Evolutionary conservation across 2,329 filamentous ascomycete genomes (phyloP).

Genomic region (Aspergillus pseudoviridinutans): DNA sequence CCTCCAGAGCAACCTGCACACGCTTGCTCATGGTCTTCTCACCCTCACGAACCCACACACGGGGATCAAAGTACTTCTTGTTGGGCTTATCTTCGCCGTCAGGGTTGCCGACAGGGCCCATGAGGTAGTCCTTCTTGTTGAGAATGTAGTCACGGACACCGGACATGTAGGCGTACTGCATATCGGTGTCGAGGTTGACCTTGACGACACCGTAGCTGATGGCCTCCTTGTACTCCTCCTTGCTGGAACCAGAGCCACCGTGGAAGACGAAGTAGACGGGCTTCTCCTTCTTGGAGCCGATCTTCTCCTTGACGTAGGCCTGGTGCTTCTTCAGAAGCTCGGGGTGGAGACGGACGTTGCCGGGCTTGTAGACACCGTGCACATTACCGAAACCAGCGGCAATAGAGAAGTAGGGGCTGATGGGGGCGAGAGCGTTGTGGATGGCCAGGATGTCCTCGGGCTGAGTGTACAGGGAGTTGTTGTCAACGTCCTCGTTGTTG

Average conservation of each 20-base stretch:
- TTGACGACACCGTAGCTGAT: slow-evolving; percentile 95
- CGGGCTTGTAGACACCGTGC: slow-evolving; percentile 97
- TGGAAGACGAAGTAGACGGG: slow-evolving; percentile 99
- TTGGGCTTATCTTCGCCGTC: slow-evolving; percentile 97
- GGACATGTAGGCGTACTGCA: slow-evolving; percentile 89
- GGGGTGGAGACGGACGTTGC: slow-evolving; percentile 94
- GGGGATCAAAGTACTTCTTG: slow-evolving; percentile 92
- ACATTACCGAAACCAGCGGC: slow-evolving; percentile 98
- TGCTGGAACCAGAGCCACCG: slow-evolving; percentile 87
- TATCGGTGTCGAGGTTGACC: slow-evolving; percentile 98
- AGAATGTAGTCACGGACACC: slow-evolving; percentile 94
- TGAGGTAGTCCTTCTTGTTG: slow-evolving; percentile 92
- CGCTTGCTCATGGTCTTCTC: slow-evolving; percentile 94
- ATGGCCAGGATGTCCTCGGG: slow-evolving; percentile 93
- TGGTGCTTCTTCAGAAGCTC: slow-evolving; percentile 98
- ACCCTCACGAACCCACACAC: slow-evolving; percentile 88
- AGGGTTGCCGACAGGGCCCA: slow-evolving; percentile 85
- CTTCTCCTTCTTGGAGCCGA: slow-evolving; percentile 69
- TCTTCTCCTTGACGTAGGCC: slow-evolving; percentile 79
- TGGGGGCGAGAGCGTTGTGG: slow-evolving; percentile 76
- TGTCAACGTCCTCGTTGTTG: slow-evolving; percentile 97
- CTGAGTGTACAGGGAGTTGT: slow-evolving; percentile 95
- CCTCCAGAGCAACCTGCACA: slow-evolving; percentile 73
- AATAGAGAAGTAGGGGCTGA: slow-evolving; percentile 96
- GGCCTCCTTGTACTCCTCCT: slow-evolving; percentile 84